These are phyloP conservation scores for Jatropha curcas DNA, from an alignment of 345 rosid species.

Conservation along the genomic window DNA sequence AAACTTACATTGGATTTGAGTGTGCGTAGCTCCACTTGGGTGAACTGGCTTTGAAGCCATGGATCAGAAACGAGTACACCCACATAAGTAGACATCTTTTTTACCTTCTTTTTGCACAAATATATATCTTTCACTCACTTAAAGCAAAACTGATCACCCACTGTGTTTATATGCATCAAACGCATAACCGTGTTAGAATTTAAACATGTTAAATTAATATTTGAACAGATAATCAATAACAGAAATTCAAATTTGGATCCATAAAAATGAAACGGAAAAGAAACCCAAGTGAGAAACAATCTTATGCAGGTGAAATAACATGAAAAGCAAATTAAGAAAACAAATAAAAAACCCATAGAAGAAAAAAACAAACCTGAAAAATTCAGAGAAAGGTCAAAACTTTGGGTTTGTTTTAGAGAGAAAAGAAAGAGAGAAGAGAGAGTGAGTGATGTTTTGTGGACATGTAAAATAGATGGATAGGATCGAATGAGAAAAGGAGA, in stretches of 20 bases:
- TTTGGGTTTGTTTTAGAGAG: neutral
- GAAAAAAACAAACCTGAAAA: constrained; percentile 11
- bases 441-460: neutral
- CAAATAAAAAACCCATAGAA: neutral
- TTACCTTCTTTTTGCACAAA: neutral
- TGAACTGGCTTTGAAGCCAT: constrained; percentile 97
- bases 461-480: neutral
- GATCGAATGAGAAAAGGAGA: constrained; percentile 20
- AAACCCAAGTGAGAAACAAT: constrained; percentile 9
- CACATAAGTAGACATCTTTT: constrained; percentile 76
- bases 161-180: neutral
- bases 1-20: constrained; percentile 91
- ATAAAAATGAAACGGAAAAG: neutral
- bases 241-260: neutral
- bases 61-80: constrained; percentile 96
- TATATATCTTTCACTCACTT: neutral
- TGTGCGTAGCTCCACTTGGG: constrained; percentile 96
- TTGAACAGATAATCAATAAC: neutral
- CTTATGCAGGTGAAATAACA: neutral
- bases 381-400: neutral
- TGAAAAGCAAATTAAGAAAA: neutral
- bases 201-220: neutral
- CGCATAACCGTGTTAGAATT: neutral
- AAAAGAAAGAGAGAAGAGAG: constrained; percentile 9
- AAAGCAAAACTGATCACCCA: neutral